These are phyloP conservation scores for Zygosaccharomyces pseudobailii DNA, from an alignment of 1,139 yeast genomes.

Conservation along the genomic window DNA sequence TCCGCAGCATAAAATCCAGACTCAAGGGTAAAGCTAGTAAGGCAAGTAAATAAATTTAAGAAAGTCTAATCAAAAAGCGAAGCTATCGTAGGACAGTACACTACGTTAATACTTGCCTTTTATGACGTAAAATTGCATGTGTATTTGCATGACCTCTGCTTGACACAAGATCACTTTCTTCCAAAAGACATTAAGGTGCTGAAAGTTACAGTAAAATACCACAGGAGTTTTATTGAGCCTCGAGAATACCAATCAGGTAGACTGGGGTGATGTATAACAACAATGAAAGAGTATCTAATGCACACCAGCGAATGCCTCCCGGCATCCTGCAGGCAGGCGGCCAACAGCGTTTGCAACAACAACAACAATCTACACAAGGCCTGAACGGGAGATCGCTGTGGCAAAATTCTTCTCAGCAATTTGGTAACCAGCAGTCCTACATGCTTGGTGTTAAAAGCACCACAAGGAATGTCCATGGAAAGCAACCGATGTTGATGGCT, in stretches of 20 bases:
- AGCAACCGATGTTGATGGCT: slow-evolving; percentile 53
- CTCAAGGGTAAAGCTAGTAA: slow-evolving; percentile 3
- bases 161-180: not conserved
- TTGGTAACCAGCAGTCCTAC: slow-evolving; percentile 9
- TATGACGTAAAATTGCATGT: not conserved
- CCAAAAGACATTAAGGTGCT: not conserved
- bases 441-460: slow-evolving; percentile 7
- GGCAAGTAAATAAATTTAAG: not conserved
- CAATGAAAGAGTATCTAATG: slow-evolving; percentile 11
- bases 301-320: slow-evolving; percentile 13
- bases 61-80: not conserved
- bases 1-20: slow-evolving; percentile 14
- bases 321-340: slow-evolving; percentile 9
- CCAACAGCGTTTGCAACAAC: slow-evolving; percentile 14
- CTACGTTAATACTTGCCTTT: not conserved
- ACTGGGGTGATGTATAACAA: slow-evolving; percentile 13
- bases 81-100: too few species aligned
- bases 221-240: not conserved
- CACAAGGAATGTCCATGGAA: slow-evolving; percentile 23
- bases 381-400: slow-evolving; percentile 15
- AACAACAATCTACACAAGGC: slow-evolving; percentile 9
- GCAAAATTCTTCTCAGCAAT: slow-evolving; percentile 16
- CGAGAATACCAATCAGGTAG: not conserved
- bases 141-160: not conserved
- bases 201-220: not conserved